A percentile compares a stretch with the other conserved stretches of the same genome.
Conservation (phyloP, 106 monocot genomes). For the Phalaenopsis equestris region DNA sequence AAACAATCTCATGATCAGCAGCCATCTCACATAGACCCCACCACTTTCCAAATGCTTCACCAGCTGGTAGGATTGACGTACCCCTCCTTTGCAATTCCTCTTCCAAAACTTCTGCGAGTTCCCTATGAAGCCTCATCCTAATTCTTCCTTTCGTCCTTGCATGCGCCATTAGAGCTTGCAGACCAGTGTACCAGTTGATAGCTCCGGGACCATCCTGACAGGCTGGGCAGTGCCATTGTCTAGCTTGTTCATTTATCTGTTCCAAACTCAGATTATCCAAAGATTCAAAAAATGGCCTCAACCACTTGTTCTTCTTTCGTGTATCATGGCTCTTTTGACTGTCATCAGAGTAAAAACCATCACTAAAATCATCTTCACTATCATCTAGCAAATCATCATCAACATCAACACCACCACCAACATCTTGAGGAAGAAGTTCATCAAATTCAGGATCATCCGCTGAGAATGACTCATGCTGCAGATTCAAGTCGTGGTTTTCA, state of each 20-base stretch:
- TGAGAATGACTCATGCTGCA: not conserved
- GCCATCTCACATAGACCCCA: slow-evolving; percentile 44
- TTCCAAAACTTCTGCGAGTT: slow-evolving; percentile 62
- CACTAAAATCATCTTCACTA: slow-evolving; percentile 32
- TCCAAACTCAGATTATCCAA: slow-evolving; percentile 46
- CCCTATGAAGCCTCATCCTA: slow-evolving; percentile 72
- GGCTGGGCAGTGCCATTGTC: slow-evolving; percentile 90
- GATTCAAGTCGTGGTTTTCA: not conserved
- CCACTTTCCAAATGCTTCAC: slow-evolving; percentile 66
- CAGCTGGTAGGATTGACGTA: slow-evolving; percentile 34
- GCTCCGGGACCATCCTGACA: slow-evolving; percentile 85
- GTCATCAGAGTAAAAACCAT: slow-evolving; percentile 74
- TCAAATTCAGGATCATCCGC: not conserved
- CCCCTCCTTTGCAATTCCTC: slow-evolving; percentile 72
- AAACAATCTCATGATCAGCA: slow-evolving; percentile 58
- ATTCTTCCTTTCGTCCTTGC: slow-evolving; percentile 67
- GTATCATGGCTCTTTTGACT: slow-evolving; percentile 64
- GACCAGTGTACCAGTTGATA: slow-evolving; percentile 83
- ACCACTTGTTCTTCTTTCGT: slow-evolving; percentile 70
- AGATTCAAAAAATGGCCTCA: slow-evolving; percentile 53
- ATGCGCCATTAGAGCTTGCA: slow-evolving; percentile 71
- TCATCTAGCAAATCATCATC: slow-evolving; percentile 24
- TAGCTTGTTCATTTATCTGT: slow-evolving; percentile 53
- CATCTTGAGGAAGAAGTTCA: not conserved
- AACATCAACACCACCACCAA: slow-evolving; percentile 5